phyloP scores from a whole-genome alignment of 2,329 filamentous ascomycete genomes.

The Leptographium radiaticola region DNA sequence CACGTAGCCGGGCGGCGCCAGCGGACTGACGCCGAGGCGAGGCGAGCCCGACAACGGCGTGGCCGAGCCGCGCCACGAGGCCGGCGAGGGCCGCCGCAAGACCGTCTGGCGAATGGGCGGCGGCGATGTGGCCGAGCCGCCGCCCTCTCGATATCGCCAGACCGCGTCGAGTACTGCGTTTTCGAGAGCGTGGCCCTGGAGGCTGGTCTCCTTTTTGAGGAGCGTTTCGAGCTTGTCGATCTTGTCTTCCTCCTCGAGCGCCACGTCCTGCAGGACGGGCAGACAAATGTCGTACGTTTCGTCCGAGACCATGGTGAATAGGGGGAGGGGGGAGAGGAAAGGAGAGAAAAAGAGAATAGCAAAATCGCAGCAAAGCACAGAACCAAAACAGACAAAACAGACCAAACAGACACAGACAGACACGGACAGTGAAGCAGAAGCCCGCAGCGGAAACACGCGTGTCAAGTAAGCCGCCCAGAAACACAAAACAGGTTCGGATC shows the following conservation, averaged over 20 bases:
- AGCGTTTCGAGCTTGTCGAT: conserved; percentile 83
- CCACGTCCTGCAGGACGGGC: conserved; percentile 70
- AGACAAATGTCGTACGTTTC: conserved; percentile 85
- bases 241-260: conserved; percentile 87
- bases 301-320: conserved; percentile 69
- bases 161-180: conserved; percentile 83
- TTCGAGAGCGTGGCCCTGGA: conserved; percentile 68
- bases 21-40: conserved; percentile 66
- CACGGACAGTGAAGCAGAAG: neutral
- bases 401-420: neutral
- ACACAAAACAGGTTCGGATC: neutral
- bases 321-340: neutral
- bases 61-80: conserved; percentile 76
- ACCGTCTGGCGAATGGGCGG: conserved; percentile 80
- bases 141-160: conserved; percentile 67
- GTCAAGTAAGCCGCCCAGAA: no score
- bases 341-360: neutral
- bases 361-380: neutral
- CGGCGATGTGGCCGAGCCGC: conserved; percentile 56
- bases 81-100: conserved; percentile 80
- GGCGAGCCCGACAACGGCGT: conserved; percentile 78
- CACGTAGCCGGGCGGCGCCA: conserved; percentile 71
- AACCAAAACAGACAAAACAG: no score
- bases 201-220: conserved; percentile 61
- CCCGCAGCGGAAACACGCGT: neutral